phyloP scores from a whole-genome alignment of 2,329 filamentous ascomycete genomes.

The Fusarium secorum region DNA sequence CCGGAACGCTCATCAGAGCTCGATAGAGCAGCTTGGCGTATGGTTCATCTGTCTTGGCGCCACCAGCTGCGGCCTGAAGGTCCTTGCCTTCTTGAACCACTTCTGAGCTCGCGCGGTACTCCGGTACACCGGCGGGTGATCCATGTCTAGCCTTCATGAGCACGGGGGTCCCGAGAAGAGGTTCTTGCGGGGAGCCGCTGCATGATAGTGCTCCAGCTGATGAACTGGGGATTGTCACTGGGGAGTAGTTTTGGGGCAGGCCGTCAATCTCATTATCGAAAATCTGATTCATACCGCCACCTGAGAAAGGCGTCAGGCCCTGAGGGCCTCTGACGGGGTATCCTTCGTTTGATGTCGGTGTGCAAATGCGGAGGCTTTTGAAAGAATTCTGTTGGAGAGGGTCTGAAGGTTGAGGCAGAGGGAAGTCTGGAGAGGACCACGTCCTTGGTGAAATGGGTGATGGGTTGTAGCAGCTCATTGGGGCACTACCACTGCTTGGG shows the following conservation, averaged over 20 bases:
- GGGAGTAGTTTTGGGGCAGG: constrained; percentile 20
- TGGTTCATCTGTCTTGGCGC: constrained; percentile 61
- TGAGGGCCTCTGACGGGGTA: constrained; percentile 26
- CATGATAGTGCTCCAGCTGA: constrained; percentile 27
- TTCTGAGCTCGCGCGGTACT: constrained; percentile 15
- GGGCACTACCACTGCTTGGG: constrained; percentile 39
- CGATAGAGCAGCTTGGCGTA: constrained; percentile 85
- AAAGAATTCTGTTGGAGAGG: constrained; percentile 33
- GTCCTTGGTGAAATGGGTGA: constrained; percentile 46
- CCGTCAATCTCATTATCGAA: constrained; percentile 32
- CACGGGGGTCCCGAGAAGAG: constrained; percentile 17
- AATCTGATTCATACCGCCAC: constrained; percentile 18
- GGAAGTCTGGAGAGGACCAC: constrained; percentile 45
- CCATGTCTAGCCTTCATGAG: constrained; percentile 23
- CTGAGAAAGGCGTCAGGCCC: constrained; percentile 30
- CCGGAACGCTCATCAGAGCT: constrained; percentile 73
- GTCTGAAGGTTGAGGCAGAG: constrained; percentile 32
- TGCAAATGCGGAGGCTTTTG: constrained; percentile 36
- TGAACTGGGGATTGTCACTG: constrained; percentile 15
- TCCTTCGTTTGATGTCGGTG: constrained; percentile 38
- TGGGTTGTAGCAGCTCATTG: constrained; percentile 40
- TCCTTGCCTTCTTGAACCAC: constrained; percentile 18
- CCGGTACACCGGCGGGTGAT: constrained; percentile 1
- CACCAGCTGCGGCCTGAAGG: background rate
- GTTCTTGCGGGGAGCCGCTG: constrained; percentile 33